Evolutionary conservation across 345 rosid genomes (phyloP).

Genomic region (Nephelium lappaceum): DNA sequence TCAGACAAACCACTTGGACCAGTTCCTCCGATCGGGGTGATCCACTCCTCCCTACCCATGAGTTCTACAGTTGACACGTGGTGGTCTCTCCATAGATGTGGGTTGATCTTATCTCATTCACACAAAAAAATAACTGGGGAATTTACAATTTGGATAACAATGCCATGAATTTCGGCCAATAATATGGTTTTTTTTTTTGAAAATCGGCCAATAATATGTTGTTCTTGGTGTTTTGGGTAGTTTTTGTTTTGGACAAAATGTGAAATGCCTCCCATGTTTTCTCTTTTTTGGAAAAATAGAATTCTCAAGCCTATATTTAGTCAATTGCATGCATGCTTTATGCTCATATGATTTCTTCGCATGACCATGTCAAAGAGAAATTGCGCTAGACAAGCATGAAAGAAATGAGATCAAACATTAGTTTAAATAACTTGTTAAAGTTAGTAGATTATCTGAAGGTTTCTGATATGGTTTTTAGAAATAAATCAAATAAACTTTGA

Average conservation of each 20-base stretch:
- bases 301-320: not conserved
- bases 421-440: no score
- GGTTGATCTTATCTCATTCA: conserved; percentile 39
- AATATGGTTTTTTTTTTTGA: no score
- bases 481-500: no score
- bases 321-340: not conserved
- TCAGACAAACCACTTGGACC: conserved; percentile 21
- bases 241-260: no score
- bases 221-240: not conserved
- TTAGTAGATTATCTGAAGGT: no score
- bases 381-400: no score
- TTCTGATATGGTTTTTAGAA: no score
- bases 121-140: not conserved
- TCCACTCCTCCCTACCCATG: conserved; percentile 18
- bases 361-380: not conserved
- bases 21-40: conserved; percentile 35
- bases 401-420: no score
- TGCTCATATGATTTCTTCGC: not conserved
- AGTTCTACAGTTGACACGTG: conserved; percentile 32
- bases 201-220: not conserved
- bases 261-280: not conserved
- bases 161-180: conserved; percentile 1
- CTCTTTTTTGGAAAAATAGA: no score
- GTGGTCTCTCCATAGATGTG: conserved; percentile 23
- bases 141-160: not conserved